A percentile compares a stretch with the other conserved stretches of the same genome.
phyloP scores from a whole-genome alignment of 2,329 filamentous ascomycete species.

The Botryosphaeria dothidea region DNA sequence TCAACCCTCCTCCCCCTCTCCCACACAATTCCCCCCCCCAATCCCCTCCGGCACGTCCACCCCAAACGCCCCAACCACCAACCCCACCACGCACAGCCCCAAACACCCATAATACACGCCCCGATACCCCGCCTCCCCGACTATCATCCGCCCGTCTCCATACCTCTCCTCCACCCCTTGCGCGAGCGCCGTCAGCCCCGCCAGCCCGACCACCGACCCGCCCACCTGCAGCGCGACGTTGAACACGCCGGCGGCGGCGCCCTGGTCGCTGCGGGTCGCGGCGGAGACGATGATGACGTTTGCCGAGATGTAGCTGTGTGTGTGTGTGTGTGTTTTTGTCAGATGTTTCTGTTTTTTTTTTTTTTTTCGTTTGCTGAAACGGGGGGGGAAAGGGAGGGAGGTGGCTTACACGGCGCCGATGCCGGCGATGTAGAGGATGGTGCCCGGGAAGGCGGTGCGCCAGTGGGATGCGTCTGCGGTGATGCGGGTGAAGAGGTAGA shows the following conservation, averaged over 20 bases:
- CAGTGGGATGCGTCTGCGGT: background rate
- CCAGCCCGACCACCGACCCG: constrained; percentile 12
- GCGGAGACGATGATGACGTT: constrained; percentile 16
- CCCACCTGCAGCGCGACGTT: constrained; percentile 20
- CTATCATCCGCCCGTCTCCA: background rate
- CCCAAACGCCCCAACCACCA: constrained; percentile 7
- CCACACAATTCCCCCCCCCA: background rate
- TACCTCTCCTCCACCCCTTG: background rate
- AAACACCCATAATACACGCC: constrained; percentile 13
- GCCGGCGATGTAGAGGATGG: constrained; percentile 18
- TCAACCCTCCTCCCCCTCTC: background rate
- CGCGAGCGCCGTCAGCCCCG: constrained; percentile 14
- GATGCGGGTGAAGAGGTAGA: constrained; percentile 16
- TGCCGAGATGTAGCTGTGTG: constrained; percentile 6
- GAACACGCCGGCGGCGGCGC: constrained; percentile 18
- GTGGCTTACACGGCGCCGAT: constrained; percentile 20
- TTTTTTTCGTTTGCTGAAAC: no score
- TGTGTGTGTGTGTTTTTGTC: no score
- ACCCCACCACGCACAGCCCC: background rate
- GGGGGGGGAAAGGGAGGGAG: no score
- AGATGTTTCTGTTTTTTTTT: no score
- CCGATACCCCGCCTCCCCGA: background rate
- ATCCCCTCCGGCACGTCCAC: constrained; percentile 9
- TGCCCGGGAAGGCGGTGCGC: constrained; percentile 14
- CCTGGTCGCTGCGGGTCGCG: constrained; percentile 16